A percentile compares a stretch with the other conserved stretches of the same genome.
These are phyloP conservation scores for Starmerella scarabaei DNA, from an alignment of 805 yeast species.

Conservation along the genomic window DNA sequence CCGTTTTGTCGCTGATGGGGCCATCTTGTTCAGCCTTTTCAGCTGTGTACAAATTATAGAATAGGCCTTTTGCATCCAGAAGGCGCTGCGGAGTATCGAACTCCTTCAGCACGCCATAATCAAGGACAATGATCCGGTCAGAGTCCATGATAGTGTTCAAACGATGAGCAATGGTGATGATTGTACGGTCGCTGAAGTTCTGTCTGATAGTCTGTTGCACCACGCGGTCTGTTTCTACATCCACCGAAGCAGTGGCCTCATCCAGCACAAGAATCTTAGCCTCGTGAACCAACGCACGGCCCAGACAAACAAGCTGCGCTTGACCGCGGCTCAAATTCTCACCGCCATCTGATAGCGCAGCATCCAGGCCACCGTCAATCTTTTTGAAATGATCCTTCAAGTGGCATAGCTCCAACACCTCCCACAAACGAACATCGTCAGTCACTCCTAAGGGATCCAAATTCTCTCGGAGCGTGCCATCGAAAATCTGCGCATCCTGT, in stretches of 20 bases:
- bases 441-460: slow-evolving; percentile 64
- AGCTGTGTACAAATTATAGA: slow-evolving; percentile 16
- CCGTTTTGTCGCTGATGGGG: neutral
- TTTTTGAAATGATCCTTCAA: slow-evolving; percentile 49
- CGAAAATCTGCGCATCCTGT: slow-evolving; percentile 85
- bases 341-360: slow-evolving; percentile 55
- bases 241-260: slow-evolving; percentile 74
- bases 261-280: slow-evolving; percentile 61
- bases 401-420: slow-evolving; percentile 64
- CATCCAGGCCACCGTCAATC: slow-evolving; percentile 40
- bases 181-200: slow-evolving; percentile 55
- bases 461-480: slow-evolving; percentile 74
- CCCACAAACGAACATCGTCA: slow-evolving; percentile 66
- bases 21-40: slow-evolving; percentile 11
- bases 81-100: slow-evolving; percentile 45
- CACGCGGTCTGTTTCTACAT: slow-evolving; percentile 61
- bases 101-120: slow-evolving; percentile 54
- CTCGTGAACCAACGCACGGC: slow-evolving; percentile 59
- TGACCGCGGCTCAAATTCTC: slow-evolving; percentile 72
- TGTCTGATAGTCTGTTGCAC: slow-evolving; percentile 63
- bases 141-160: slow-evolving; percentile 69
- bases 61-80: slow-evolving; percentile 16
- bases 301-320: slow-evolving; percentile 64
- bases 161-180: slow-evolving; percentile 75
- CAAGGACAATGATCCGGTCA: slow-evolving; percentile 60